Percentiles rank a stretch among this genome's conserved stretches.
These are phyloP conservation scores for Ophiostoma angusticollis DNA, from an alignment of 2,329 filamentous ascomycete genomes.

Conservation along the genomic window DNA sequence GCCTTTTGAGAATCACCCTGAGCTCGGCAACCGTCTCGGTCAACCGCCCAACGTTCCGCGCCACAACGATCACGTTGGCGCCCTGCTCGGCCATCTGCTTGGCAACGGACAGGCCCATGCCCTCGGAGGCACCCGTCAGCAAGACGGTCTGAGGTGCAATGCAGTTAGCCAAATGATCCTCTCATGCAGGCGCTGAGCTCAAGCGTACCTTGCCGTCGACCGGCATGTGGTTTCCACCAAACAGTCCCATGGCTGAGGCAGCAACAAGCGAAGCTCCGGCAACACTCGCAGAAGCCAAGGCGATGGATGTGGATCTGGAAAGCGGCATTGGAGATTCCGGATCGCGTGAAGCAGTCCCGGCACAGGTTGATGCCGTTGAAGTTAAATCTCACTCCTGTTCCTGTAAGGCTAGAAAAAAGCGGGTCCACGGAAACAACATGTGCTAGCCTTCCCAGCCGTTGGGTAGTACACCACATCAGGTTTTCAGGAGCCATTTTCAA, in stretches of 20 bases:
- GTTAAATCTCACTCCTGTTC: background rate
- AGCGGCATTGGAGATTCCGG: constrained; percentile 10
- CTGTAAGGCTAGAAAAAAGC: background rate
- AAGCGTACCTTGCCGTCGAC: constrained; percentile 65
- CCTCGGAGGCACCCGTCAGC: constrained; percentile 84
- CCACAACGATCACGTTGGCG: constrained; percentile 75
- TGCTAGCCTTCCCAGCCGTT: no score
- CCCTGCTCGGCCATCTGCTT: constrained; percentile 67
- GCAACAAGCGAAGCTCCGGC: constrained; percentile 21
- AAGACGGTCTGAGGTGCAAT: constrained; percentile 58
- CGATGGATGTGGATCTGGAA: constrained; percentile 13
- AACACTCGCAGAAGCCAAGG: constrained; percentile 19
- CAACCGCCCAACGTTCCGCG: constrained; percentile 65
- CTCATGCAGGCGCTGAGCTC: background rate
- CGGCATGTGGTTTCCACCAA: constrained; percentile 63
- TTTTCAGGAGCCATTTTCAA: no score
- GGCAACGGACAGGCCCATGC: constrained; percentile 71
- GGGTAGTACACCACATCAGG: no score
- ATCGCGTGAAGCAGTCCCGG: no score
- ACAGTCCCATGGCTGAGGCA: constrained; percentile 50
- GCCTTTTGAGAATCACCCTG: no score
- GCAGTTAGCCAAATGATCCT: no score
- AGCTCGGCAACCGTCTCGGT: constrained; percentile 54
- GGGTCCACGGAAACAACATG: no score
- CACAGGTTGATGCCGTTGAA: background rate